Evolutionary conservation across 179 eudicot species (phyloP), one percentile per base, ranked within the genome.

Genomic region (Heliamphora pulchella): DNA sequence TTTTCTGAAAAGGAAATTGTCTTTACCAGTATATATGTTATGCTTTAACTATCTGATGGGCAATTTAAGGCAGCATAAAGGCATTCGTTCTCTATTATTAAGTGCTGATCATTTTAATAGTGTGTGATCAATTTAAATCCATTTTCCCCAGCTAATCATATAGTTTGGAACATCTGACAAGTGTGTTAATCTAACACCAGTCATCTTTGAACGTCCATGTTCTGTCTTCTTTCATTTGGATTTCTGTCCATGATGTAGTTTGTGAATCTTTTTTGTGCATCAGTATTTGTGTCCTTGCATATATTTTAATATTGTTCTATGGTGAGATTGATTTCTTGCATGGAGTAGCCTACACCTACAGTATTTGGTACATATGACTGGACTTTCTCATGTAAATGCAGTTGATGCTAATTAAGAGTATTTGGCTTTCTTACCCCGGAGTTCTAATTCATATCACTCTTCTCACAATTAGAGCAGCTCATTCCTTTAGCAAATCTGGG

Each of bases 311-410:
- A 7, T 43, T 75, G 15, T 39, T 75, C 3, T 4, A 43, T 17
- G 51, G n/a, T 20, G 55, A 75, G 51, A 31, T 39, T 74, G 14
- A 15, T 59, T 44, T 59, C 41, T 59, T 57, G 18, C 64, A 41
- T 74, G 22, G 53, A 74, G 17, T 43, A 58, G 20, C 53, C 67
- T 44, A 43, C 44, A n/a, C 53, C 67, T 44, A 43, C 44, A n/a
- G 78, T 59, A 8, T 75, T 75, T 75, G 54, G 51, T 17, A 51
- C 53, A 17, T 74, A 54, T 59, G 58, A 59, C n/a, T 18, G 5
- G 61, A 31, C 0, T 17, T 57, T 43, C 78, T 57, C 43, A 6
- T 8, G 48, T 43, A n/a, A n/a, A 43, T 59, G 5, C 2, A 20
- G 17, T 61, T n/a, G 46, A 61, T 59, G 53, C 39, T 58, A 57